A percentile compares a stretch with the other conserved stretches of the same genome.
Conservation (phyloP, 2,329 filamentous ascomycete genomes). For the Clonostachys rosea region DNA sequence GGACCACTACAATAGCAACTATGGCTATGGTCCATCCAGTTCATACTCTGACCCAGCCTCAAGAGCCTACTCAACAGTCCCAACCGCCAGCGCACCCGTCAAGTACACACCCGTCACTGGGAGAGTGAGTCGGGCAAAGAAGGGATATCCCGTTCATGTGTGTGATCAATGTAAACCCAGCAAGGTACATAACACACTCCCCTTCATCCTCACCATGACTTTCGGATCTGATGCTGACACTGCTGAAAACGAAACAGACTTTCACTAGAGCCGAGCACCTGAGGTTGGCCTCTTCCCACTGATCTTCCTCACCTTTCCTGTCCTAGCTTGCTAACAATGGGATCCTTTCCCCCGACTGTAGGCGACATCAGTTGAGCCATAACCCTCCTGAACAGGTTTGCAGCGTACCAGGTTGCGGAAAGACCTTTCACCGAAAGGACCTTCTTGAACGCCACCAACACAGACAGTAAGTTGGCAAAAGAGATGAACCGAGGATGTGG, state of each 20-base stretch:
- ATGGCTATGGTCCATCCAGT: too few species aligned
- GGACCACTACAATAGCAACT: slow-evolving; percentile 9
- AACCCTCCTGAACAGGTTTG: slow-evolving; percentile 48
- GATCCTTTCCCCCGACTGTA: slow-evolving; percentile 12
- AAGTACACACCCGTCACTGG: slow-evolving; percentile 45
- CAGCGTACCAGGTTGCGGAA: slow-evolving; percentile 46
- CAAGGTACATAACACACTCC: slow-evolving; percentile 35
- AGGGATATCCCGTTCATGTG: slow-evolving; percentile 52
- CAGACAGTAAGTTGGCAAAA: slow-evolving; percentile 32
- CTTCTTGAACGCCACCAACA: slow-evolving; percentile 52
- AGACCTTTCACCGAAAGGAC: slow-evolving; percentile 54
- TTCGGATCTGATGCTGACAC: slow-evolving; percentile 1
- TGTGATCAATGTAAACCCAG: slow-evolving; percentile 46
- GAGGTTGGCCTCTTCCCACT: slow-evolving; percentile 32
- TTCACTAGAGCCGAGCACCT: slow-evolving; percentile 61
- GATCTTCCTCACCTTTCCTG: too few species aligned
- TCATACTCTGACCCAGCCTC: too few species aligned
- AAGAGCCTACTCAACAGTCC: too few species aligned
- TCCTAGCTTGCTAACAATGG: background rate
- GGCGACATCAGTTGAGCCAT: slow-evolving; percentile 58
- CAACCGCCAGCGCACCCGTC: too few species aligned
- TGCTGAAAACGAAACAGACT: slow-evolving; percentile 32
- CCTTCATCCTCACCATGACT: background rate
- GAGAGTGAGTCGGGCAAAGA: slow-evolving; percentile 53
- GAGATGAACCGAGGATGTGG: too few species aligned